Evolutionary conservation across 257 asterid genomes (phyloP).

Genomic region (Craterostigma plantagineum): DNA sequence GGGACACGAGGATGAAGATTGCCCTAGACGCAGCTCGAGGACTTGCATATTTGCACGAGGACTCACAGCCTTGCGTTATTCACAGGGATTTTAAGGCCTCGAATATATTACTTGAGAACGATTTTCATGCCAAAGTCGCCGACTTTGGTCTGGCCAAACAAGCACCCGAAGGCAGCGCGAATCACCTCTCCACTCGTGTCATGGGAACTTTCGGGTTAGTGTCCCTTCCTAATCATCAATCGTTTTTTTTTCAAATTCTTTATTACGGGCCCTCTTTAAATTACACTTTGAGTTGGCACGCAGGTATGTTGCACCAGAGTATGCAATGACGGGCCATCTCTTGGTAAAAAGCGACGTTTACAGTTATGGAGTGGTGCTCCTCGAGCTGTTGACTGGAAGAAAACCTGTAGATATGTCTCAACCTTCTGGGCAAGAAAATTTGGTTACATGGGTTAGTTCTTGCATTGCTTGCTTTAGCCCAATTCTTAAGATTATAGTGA

Average conservation of each 20-base stretch:
- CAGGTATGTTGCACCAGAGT: conserved; percentile 95
- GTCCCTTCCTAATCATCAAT: no score
- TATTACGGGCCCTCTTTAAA: neutral
- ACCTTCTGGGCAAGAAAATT: conserved; percentile 93
- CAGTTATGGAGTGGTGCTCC: conserved; percentile 95
- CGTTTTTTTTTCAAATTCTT: neutral
- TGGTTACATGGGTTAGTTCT: conserved; percentile 75
- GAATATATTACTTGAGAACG: conserved; percentile 82
- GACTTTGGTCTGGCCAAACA: conserved; percentile 97
- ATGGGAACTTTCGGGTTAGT: conserved; percentile 99
- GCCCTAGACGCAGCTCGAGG: conserved; percentile 99
- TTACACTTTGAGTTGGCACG: conserved; percentile 10
- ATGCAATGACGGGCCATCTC: conserved; percentile 98
- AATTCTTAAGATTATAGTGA: no score
- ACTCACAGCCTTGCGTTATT: conserved; percentile 94
- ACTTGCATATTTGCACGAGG: conserved; percentile 94
- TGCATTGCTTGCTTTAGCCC: no score
- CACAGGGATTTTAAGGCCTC: conserved; percentile 97
- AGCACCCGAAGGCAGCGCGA: conserved; percentile 91
- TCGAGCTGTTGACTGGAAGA: conserved; percentile 82
- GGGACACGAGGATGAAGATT: conserved; percentile 94
- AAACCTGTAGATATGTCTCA: conserved; percentile 96
- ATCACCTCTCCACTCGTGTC: conserved; percentile 87
- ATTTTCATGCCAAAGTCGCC: conserved; percentile 89
- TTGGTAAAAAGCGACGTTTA: conserved; percentile 95